Evolutionary conservation across 2,329 filamentous ascomycete genomes (phyloP).

Genomic region (Arthroderma sp.): DNA sequence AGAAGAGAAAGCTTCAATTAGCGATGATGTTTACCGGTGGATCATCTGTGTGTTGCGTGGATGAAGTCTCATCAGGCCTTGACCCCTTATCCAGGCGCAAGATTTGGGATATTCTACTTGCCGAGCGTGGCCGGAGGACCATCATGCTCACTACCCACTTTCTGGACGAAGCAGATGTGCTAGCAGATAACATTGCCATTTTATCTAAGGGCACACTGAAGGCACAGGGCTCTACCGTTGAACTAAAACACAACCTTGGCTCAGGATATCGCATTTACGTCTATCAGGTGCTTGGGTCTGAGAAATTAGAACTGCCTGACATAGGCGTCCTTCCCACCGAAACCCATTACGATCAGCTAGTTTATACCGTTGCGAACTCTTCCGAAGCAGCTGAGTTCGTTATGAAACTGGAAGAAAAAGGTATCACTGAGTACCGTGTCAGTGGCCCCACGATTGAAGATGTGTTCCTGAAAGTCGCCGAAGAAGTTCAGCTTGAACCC

Average conservation of each 20-base stretch:
- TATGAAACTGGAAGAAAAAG: constrained; percentile 50
- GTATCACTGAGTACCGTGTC: constrained; percentile 67
- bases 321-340: constrained; percentile 46
- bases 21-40: constrained; percentile 94
- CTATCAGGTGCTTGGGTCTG: constrained; percentile 43
- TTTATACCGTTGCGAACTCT: constrained; percentile 60
- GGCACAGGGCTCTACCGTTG: constrained; percentile 71
- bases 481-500: constrained; percentile 47
- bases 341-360: constrained; percentile 54
- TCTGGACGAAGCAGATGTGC: constrained; percentile 78
- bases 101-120: constrained; percentile 86
- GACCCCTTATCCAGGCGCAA: constrained; percentile 78
- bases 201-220: constrained; percentile 73
- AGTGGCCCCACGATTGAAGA: constrained; percentile 85
- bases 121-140: constrained; percentile 67
- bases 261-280: constrained; percentile 75
- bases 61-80: constrained; percentile 79
- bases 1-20: constrained; percentile 83
- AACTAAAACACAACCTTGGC: constrained; percentile 68
- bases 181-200: constrained; percentile 80
- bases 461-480: constrained; percentile 74
- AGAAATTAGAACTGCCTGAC: constrained; percentile 31
- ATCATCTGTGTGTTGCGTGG: constrained; percentile 75
- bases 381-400: constrained; percentile 59
- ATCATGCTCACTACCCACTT: constrained; percentile 88